Conservation (phyloP, 306 rosid species). For the Sechiopsis laciniata region DNA sequence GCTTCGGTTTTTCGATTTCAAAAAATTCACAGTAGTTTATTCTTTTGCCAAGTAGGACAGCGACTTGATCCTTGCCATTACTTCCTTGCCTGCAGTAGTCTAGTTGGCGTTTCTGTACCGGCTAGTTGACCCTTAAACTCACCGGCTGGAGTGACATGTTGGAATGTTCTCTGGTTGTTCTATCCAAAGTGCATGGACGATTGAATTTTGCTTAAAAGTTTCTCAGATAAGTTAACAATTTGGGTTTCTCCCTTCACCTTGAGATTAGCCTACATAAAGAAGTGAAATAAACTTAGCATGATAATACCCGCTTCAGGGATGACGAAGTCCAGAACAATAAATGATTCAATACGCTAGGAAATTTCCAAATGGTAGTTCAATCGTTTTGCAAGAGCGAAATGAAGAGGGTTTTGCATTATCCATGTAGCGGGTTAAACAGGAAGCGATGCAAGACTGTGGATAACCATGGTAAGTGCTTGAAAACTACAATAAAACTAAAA, state of each 20-base stretch:
- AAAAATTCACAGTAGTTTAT: no score
- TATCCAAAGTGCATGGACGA: slow-evolving; percentile 66
- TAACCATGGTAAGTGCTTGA: background rate
- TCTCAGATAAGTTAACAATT: slow-evolving; percentile 55
- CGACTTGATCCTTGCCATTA: no score
- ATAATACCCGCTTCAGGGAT: background rate
- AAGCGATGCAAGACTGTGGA: background rate
- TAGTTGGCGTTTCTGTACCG: no score
- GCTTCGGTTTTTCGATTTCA: no score
- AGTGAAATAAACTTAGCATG: background rate
- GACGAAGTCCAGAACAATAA: background rate
- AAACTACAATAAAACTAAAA: background rate
- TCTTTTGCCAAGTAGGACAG: no score
- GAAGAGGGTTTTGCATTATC: background rate
- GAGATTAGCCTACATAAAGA: slow-evolving; percentile 50
- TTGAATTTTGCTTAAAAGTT: slow-evolving; percentile 52
- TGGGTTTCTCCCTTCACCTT: slow-evolving; percentile 80
- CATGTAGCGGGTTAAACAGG: background rate
- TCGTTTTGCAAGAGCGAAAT: background rate
- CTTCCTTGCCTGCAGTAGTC: no score
- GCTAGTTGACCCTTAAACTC: no score
- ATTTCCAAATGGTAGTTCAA: background rate
- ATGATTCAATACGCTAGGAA: background rate
- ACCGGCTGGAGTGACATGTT: slow-evolving; percentile 34
- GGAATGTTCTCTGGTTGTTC: slow-evolving; percentile 80